These are phyloP conservation scores for Pterocarpus santalinus DNA, from an alignment of 306 rosid genomes.

Conservation along the genomic window DNA sequence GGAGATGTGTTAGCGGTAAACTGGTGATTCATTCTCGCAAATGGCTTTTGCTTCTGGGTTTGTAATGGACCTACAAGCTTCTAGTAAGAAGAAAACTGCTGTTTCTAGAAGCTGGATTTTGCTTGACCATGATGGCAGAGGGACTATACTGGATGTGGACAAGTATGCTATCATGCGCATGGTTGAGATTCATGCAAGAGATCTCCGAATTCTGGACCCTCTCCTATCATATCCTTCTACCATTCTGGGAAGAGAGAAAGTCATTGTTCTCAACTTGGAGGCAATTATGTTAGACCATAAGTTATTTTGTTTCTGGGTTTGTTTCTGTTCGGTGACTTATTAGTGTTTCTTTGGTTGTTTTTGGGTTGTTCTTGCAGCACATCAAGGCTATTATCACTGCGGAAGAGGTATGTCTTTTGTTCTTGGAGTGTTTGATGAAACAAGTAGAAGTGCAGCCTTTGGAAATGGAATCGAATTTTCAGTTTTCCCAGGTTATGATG, in stretches of 20 bases:
- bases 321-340: background rate
- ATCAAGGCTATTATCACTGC: slow-evolving; percentile 89
- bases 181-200: slow-evolving; percentile 75
- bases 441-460: too few species aligned
- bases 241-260: slow-evolving; percentile 83
- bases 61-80: slow-evolving; percentile 53
- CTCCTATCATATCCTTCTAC: slow-evolving; percentile 77
- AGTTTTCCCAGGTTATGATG: background rate
- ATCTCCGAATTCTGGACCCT: slow-evolving; percentile 87
- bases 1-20: too few species aligned
- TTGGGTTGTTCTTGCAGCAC: slow-evolving; percentile 59
- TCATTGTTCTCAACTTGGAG: slow-evolving; percentile 88
- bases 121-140: slow-evolving; percentile 61
- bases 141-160: slow-evolving; percentile 68
- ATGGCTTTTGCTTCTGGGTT: slow-evolving; percentile 41
- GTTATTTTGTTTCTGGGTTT: background rate
- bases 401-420: slow-evolving; percentile 60
- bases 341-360: slow-evolving; percentile 24
- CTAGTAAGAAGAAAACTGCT: slow-evolving; percentile 61
- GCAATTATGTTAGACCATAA: slow-evolving; percentile 29
- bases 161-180: slow-evolving; percentile 83
- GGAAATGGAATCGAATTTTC: background rate
- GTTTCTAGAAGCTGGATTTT: slow-evolving; percentile 77
- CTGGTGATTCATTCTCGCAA: background rate
- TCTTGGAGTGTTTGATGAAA: background rate